Conservation (phyloP, 306 rosid genomes). For the Gastrolobium bilobum region DNA sequence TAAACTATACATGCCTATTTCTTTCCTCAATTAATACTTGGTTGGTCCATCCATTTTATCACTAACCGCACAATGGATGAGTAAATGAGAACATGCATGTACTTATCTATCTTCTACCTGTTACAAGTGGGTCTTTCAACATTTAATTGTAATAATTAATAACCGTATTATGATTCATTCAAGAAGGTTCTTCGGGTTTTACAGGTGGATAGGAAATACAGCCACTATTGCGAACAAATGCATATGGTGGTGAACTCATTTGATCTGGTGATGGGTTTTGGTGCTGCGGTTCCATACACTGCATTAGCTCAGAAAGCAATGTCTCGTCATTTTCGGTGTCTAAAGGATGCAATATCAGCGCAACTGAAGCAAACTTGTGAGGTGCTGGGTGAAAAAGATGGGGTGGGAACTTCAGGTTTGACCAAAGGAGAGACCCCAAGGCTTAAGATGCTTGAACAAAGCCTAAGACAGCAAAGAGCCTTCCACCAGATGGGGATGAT, state of each 20-base stretch:
- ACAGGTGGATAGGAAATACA: conserved; percentile 95
- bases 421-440: conserved; percentile 98
- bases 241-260: conserved; percentile 95
- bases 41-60: background rate
- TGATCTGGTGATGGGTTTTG: conserved; percentile 91
- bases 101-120: background rate
- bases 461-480: conserved; percentile 94
- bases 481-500: conserved; percentile 98
- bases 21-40: conserved; percentile 33
- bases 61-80: conserved; percentile 24
- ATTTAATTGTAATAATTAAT: background rate
- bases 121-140: background rate
- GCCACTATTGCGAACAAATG: conserved; percentile 94
- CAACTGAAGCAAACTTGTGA: conserved; percentile 87
- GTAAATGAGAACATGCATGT: conserved; percentile 47
- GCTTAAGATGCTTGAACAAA: conserved; percentile 85
- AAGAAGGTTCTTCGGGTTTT: background rate
- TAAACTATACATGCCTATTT: conserved; percentile 11
- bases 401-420: conserved; percentile 76
- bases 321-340: conserved; percentile 93
- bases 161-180: background rate
- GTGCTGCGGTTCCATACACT: conserved; percentile 93
- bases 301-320: conserved; percentile 92
- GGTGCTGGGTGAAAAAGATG: conserved; percentile 88
- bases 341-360: conserved; percentile 80